A percentile compares a stretch with the other conserved stretches of the same genome.
phyloP scores from a whole-genome alignment of 345 rosid genomes.

The Combretum micranthum region DNA sequence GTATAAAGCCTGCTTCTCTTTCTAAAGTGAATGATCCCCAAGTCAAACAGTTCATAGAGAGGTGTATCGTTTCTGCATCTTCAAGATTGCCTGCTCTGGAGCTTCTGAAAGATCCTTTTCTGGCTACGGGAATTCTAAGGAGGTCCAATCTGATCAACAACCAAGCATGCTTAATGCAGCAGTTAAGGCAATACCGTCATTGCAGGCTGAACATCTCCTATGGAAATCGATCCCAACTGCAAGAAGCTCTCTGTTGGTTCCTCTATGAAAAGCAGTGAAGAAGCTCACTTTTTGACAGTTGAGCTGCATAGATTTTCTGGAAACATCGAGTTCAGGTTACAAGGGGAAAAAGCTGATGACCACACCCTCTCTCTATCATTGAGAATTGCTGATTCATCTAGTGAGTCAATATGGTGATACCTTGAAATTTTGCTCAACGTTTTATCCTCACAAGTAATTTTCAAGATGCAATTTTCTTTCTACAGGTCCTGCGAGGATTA shows the following conservation, averaged over 20 bases:
- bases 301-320: slow-evolving; percentile 42
- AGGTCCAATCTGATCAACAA: neutral
- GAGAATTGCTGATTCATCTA: slow-evolving; percentile 40
- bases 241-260: slow-evolving; percentile 39
- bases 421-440: neutral
- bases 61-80: slow-evolving; percentile 25
- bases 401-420: neutral
- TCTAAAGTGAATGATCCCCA: slow-evolving; percentile 20
- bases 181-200: too few species aligned
- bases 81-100: slow-evolving; percentile 24
- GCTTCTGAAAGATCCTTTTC: slow-evolving; percentile 28
- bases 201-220: slow-evolving; percentile 9
- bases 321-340: slow-evolving; percentile 46
- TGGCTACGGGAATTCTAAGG: slow-evolving; percentile 9
- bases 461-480: neutral
- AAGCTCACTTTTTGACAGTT: slow-evolving; percentile 23
- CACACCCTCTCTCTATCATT: slow-evolving; percentile 40
- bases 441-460: neutral
- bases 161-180: slow-evolving; percentile 18
- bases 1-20: slow-evolving; percentile 3
- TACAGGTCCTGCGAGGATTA: slow-evolving; percentile 51
- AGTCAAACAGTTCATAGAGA: slow-evolving; percentile 31
- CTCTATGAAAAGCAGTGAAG: slow-evolving; percentile 32
- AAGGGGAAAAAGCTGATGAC: slow-evolving; percentile 43
- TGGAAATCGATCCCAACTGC: slow-evolving; percentile 55